Percentiles rank a stretch among this genome's conserved stretches.
phyloP scores from a whole-genome alignment of 176 grass and related monocot genomes.

The Microstegium vimineum region DNA sequence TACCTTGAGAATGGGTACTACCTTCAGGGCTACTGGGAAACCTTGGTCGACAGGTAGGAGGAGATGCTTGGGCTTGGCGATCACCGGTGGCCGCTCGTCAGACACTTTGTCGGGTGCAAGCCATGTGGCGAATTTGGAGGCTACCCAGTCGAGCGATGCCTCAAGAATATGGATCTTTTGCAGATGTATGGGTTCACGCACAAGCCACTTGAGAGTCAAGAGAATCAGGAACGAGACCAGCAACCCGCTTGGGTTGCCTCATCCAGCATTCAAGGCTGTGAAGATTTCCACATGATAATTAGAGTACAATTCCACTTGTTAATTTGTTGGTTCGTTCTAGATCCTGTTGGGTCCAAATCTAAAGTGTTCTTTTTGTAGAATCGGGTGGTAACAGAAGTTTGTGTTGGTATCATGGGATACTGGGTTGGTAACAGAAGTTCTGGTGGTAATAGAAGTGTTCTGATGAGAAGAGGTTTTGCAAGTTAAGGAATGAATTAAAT shows the following conservation, averaged over 20 bases:
- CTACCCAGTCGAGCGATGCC: conserved; percentile 90
- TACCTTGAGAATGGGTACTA: conserved; percentile 95
- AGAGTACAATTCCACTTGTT: conserved; percentile 41
- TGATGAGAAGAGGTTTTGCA: conserved; percentile 17
- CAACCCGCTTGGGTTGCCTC: conserved; percentile 84
- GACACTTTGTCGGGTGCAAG: conserved; percentile 98
- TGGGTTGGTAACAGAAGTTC: too few relatives aligned
- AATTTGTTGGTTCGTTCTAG: conserved; percentile 58
- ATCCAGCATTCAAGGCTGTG: conserved; percentile 76
- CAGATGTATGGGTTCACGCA: conserved; percentile 97
- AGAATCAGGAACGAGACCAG: conserved; percentile 91
- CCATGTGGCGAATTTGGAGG: conserved; percentile 93
- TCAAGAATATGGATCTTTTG: conserved; percentile 99
- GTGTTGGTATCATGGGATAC: conserved; percentile 25
- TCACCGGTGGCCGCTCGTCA: conserved; percentile 94
- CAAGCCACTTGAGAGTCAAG: conserved; percentile 86
- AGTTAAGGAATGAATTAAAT: too few relatives aligned
- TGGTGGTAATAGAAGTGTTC: conserved; percentile 47
- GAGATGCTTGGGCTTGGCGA: conserved; percentile 98
- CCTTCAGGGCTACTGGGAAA: conserved; percentile 97
- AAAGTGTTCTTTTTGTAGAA: conserved; percentile 50
- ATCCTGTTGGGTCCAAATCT: conserved; percentile 48
- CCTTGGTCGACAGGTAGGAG: conserved; percentile 89
- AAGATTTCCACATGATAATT: conserved; percentile 56
- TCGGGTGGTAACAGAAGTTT: conserved; percentile 11